Evolutionary conservation across 306 rosid species (phyloP).

Genomic region (Rubus idaeus): DNA sequence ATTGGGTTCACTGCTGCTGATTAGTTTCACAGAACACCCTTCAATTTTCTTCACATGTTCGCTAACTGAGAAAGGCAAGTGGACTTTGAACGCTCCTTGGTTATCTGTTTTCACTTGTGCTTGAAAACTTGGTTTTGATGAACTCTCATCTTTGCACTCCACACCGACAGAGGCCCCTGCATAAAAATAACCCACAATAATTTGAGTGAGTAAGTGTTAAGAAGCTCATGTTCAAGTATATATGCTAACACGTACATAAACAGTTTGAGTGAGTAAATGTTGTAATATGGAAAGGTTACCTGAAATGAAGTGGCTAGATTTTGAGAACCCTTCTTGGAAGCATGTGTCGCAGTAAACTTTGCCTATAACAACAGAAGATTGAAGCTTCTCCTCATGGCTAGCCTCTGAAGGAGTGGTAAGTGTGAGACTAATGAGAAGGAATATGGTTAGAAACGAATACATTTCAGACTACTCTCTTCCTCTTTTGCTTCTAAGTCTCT

Average conservation of each 20-base stretch:
- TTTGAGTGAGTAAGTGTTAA: background rate
- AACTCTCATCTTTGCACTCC: conserved; percentile 56
- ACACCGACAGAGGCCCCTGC: conserved; percentile 81
- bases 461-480: conserved; percentile 26
- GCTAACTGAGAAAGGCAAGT: conserved; percentile 57
- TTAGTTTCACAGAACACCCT: conserved; percentile 59
- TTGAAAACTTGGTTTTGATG: conserved; percentile 37
- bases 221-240: background rate
- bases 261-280: background rate
- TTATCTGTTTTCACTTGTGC: conserved; percentile 62
- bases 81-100: conserved; percentile 65
- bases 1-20: conserved; percentile 61
- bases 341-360: conserved; percentile 84
- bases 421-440: conserved; percentile 41
- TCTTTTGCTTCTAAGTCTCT: conserved; percentile 5
- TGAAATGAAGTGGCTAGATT: conserved; percentile 63
- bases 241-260: background rate
- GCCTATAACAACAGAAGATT: conserved; percentile 65
- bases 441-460: conserved; percentile 42
- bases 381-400: conserved; percentile 37
- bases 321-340: conserved; percentile 45
- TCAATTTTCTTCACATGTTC: conserved; percentile 56
- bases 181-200: background rate
- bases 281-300: conserved; percentile 36
- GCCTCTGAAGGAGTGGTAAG: conserved; percentile 38